phyloP scores from a whole-genome alignment of 2,329 filamentous ascomycete species.

The Scedosporium aurantiacum region DNA sequence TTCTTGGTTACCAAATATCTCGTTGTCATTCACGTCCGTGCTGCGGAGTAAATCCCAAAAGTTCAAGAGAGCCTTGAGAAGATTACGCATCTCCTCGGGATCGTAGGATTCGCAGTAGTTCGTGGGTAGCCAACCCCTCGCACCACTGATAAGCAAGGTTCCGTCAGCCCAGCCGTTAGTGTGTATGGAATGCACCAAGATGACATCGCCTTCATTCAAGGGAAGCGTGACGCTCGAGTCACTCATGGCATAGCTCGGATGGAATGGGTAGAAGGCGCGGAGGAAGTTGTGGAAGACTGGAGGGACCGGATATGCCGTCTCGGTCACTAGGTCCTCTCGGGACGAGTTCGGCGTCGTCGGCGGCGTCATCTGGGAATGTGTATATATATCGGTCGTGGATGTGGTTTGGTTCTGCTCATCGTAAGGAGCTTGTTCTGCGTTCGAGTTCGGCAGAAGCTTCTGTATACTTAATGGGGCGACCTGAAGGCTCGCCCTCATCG shows the following conservation, averaged over 20 bases:
- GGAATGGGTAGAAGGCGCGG: constrained; percentile 86
- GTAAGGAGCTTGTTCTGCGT: constrained; percentile 9
- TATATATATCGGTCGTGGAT: constrained; percentile 29
- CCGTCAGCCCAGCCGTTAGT: constrained; percentile 98
- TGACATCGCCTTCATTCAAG: constrained; percentile 80
- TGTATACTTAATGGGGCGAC: constrained; percentile 48
- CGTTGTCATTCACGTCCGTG: constrained; percentile 61
- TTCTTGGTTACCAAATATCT: constrained; percentile 81
- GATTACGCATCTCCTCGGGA: constrained; percentile 70
- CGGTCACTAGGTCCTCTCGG: constrained; percentile 42
- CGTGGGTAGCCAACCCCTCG: constrained; percentile 89
- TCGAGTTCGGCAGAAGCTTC: constrained; percentile 22
- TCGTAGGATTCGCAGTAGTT: constrained; percentile 98
- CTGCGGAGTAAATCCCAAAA: constrained; percentile 86
- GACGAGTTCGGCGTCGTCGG: constrained; percentile 63
- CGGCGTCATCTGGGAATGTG: constrained; percentile 59
- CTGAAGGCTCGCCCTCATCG: constrained; percentile 46
- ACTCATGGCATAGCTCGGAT: constrained; percentile 64
- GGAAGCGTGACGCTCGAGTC: constrained; percentile 82
- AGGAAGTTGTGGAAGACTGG: constrained; percentile 88
- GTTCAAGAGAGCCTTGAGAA: constrained; percentile 77
- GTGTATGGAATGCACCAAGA: constrained; percentile 91
- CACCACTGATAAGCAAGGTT: constrained; percentile 74
- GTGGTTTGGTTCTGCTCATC: constrained; percentile 20
- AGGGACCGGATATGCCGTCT: constrained; percentile 29